Conservation (phyloP, 2,329 filamentous ascomycete species). For the Chrysoporthe deuterocubensis region DNA sequence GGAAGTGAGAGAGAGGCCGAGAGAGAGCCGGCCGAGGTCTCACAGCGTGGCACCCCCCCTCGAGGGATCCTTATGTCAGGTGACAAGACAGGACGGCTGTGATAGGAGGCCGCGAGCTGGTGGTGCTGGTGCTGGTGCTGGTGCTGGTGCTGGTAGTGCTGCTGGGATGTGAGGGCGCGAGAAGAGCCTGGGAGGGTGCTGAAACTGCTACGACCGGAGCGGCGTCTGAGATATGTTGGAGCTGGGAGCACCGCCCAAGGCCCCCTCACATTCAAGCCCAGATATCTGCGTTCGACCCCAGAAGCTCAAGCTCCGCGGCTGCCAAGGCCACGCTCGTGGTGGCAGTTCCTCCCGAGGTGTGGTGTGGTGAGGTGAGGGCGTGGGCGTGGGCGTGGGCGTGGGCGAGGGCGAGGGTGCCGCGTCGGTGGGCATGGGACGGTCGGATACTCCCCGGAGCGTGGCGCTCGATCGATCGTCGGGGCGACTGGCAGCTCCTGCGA, state of each 20-base stretch:
- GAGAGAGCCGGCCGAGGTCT: background rate
- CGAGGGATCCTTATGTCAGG: background rate
- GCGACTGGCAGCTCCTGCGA: too few species aligned
- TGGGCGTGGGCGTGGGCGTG: too few species aligned
- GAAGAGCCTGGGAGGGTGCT: conserved; percentile 21
- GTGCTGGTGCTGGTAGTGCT: too few species aligned
- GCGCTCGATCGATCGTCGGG: too few species aligned
- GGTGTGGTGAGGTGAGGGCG: background rate
- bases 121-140: background rate
- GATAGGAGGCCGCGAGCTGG: background rate
- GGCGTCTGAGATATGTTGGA: conserved; percentile 31
- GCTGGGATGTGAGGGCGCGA: background rate
- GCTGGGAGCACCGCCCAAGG: background rate
- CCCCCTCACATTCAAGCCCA: background rate
- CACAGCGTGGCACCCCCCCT: background rate
- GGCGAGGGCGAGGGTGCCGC: background rate
- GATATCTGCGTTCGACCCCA: background rate
- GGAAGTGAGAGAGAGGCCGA: too few species aligned
- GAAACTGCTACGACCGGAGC: conserved; percentile 32
- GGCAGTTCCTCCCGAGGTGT: too few species aligned
- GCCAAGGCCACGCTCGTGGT: too few species aligned
- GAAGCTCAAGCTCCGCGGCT: too few species aligned
- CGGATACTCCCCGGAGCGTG: too few species aligned
- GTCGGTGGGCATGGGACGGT: too few species aligned
- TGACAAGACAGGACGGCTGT: conserved; percentile 18